Base-by-base conservation (phyloP, 176 grass and related monocot species). In the Bonia amplexicaulis region DNA sequence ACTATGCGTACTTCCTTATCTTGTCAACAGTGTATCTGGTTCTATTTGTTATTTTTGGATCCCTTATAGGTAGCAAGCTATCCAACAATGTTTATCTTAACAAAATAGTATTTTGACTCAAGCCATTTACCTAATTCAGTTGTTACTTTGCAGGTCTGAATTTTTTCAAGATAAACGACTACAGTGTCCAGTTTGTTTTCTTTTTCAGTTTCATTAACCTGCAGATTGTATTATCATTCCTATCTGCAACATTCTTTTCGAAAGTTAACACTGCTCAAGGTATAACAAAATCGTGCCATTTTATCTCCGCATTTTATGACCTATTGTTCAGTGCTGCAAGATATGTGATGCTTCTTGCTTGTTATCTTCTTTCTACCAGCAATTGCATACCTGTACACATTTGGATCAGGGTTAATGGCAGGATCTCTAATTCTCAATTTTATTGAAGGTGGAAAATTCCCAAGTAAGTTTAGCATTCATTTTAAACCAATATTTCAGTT, bases 121-220 rank as follows among this genome's bases (percentile, higher is more conserved):
- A 78, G 40, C 12, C 33, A 12, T 73, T 78, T 66, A 35, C 66
- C 52, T 87, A 74, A 79, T 75, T 66, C 31, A 68, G 13, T 39
- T 79, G 31, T 90, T 74, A 57, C n/a, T 92, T 55, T 79, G n/a
- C 89, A 98, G 96, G 96, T 63, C 86, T 98, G 61, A 85, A 87
- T n/a, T 84, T 98, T 74, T 98, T 98, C 85, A 90, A 82, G 85
- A 82, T 83, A 84, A 98, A 98, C 4, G 70, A 84, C 70, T 95
- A 98, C 70, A 71, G 96, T 80, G 90, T 98, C 74, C 93, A 98
- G 78, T 87, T 91, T 71, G 89, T 98, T 53, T 95, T 98, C 87
- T 92, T 93, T 88, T 92, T 95, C 84, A 79, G 94, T 80, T 93
- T 90, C 89, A 87, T 95, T 84, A 98, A 95, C 66, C 85, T 98